Conservation (phyloP, 2,329 filamentous ascomycete species). For the Penicillium corylophilum region DNA sequence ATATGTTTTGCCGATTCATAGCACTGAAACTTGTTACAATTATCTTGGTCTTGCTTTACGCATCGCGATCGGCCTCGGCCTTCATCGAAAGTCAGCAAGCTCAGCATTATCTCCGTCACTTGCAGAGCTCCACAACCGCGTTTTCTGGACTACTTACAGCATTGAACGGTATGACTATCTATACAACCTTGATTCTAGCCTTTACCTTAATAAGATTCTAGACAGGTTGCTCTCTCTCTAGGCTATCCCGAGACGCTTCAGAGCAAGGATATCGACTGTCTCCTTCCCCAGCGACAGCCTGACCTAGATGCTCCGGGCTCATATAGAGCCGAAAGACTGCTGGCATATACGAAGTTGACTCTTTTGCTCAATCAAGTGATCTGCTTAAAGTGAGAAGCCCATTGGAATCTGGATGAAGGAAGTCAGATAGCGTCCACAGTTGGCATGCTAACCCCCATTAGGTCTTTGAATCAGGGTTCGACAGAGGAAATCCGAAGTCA, state of each 20-base stretch:
- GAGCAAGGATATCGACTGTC: neutral
- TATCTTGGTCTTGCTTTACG: slow-evolving; percentile 4
- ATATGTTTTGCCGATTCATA: slow-evolving; percentile 2
- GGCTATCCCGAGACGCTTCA: too few relatives aligned
- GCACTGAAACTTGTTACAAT: neutral
- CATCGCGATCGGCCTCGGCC: slow-evolving; percentile 1
- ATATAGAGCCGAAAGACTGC: slow-evolving; percentile 2
- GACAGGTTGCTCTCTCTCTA: too few relatives aligned
- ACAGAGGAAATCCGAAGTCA: slow-evolving; percentile 5
- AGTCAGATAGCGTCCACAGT: neutral
- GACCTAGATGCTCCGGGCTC: neutral
- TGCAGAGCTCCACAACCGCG: neutral
- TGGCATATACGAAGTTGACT: slow-evolving; percentile 4
- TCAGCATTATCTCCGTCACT: neutral
- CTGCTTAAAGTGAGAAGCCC: neutral
- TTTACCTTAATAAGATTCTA: too few relatives aligned
- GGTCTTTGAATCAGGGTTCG: neutral
- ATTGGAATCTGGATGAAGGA: too few relatives aligned
- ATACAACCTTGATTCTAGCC: too few relatives aligned
- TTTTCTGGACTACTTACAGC: slow-evolving; percentile 3
- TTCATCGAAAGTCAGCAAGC: slow-evolving; percentile 2
- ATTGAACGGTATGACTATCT: slow-evolving; percentile 1
- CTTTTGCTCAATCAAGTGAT: neutral
- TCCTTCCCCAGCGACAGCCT: neutral
- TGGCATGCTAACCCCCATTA: slow-evolving; percentile 1